Conservation (phyloP, 108 stramenopile genomes). For the Cyclotella baltica region DNA sequence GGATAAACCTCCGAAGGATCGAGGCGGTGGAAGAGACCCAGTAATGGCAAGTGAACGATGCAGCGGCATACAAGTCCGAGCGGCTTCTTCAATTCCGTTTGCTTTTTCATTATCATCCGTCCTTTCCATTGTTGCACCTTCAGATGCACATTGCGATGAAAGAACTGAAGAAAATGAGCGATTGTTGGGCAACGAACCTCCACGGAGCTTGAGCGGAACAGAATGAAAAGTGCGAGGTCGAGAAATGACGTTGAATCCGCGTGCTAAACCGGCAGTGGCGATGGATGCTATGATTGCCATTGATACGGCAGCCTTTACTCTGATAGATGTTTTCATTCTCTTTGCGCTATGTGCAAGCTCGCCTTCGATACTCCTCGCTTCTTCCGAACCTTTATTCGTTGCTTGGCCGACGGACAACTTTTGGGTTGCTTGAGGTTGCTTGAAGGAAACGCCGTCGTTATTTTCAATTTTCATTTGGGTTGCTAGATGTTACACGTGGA, state of each 20-base stretch:
- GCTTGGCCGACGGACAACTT: too few species aligned
- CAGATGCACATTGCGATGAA: slow-evolving; percentile 9
- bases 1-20: slow-evolving; percentile 33
- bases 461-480: too few species aligned
- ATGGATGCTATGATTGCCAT: slow-evolving; percentile 43
- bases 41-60: slow-evolving; percentile 30
- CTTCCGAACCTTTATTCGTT: not conserved
- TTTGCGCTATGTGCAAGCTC: not conserved
- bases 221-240: not conserved
- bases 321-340: slow-evolving; percentile 29
- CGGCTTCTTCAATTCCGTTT: slow-evolving; percentile 38
- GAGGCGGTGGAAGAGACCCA: slow-evolving; percentile 39
- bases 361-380: too few species aligned
- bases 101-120: slow-evolving; percentile 11
- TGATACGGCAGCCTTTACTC: slow-evolving; percentile 17
- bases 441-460: too few species aligned
- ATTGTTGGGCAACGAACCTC: slow-evolving; percentile 3
- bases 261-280: slow-evolving; percentile 32
- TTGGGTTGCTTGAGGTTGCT: too few species aligned
- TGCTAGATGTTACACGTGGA: too few species aligned
- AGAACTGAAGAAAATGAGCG: slow-evolving; percentile 9
- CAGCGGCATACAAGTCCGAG: slow-evolving; percentile 14
- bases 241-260: slow-evolving; percentile 33
- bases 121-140: slow-evolving; percentile 7
- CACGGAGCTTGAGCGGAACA: slow-evolving; percentile 3